A percentile compares a stretch with the other conserved stretches of the same genome.
Evolutionary conservation across 2,329 filamentous ascomycete genomes (phyloP).

Genomic region (Metarhizium anisopliae): DNA sequence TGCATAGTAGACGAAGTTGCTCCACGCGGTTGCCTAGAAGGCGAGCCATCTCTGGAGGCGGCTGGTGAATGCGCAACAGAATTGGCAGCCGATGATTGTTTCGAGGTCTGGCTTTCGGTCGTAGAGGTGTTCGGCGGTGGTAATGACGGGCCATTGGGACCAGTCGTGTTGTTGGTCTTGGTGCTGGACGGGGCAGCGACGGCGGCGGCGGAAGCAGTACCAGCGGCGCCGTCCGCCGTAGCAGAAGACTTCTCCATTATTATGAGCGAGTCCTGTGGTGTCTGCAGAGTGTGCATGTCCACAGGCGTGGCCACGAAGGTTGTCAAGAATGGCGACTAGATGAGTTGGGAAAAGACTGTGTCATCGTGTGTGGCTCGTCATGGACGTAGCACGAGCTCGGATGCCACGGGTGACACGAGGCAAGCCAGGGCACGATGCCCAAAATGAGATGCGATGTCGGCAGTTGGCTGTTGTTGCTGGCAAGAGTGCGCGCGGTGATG

Average conservation of each 20-base stretch:
- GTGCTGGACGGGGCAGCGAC: constrained; percentile 9
- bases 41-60: constrained; percentile 38
- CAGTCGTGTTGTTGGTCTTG: constrained; percentile 2
- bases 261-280: constrained; percentile 16
- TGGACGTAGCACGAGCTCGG: constrained; percentile 14
- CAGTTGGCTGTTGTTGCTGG: not conserved
- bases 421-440: constrained; percentile 3
- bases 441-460: not conserved
- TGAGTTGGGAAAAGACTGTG: constrained; percentile 12
- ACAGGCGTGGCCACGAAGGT: constrained; percentile 19
- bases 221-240: constrained; percentile 8
- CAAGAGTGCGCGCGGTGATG: not conserved
- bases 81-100: constrained; percentile 26
- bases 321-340: constrained; percentile 15
- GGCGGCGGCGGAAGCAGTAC: constrained; percentile 7
- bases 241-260: constrained; percentile 27
- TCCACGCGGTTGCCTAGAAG: constrained; percentile 29
- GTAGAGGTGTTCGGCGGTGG: constrained; percentile 10
- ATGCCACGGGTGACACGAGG: constrained; percentile 4
- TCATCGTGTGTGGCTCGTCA: constrained; percentile 28
- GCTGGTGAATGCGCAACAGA: constrained; percentile 27
- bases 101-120: constrained; percentile 22
- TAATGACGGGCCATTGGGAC: constrained; percentile 1
- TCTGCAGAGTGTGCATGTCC: constrained; percentile 24
- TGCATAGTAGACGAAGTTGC: constrained; percentile 25